A percentile compares a stretch with the other conserved stretches of the same genome.
These are phyloP conservation scores for Pseudopyricularia cyperi DNA, from an alignment of 2,329 filamentous ascomycete species.

Conservation along the genomic window DNA sequence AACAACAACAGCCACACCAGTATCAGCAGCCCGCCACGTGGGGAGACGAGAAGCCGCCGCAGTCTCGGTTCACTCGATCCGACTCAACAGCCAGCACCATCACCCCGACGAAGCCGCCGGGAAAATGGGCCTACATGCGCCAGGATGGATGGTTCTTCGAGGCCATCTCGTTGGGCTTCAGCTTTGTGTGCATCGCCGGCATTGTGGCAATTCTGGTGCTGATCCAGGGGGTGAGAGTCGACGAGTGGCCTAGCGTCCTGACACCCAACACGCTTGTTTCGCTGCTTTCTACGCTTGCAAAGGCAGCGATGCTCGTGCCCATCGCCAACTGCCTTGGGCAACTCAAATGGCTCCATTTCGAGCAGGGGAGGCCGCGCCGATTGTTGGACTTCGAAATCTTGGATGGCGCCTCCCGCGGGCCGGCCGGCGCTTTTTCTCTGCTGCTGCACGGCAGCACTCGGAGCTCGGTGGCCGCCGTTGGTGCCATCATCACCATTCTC, in stretches of 20 bases:
- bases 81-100: neutral
- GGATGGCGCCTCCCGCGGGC: conserved; percentile 13
- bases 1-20: no score
- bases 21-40: neutral
- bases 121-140: neutral
- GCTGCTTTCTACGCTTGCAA: conserved; percentile 13
- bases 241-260: conserved; percentile 11
- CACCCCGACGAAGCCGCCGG: neutral
- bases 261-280: conserved; percentile 16
- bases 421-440: conserved; percentile 7
- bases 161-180: conserved; percentile 3
- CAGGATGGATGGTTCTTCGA: conserved; percentile 6
- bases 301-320: conserved; percentile 11
- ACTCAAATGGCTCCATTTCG: conserved; percentile 20
- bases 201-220: conserved; percentile 3
- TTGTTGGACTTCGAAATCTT: conserved; percentile 14
- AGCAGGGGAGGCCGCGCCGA: conserved; percentile 8
- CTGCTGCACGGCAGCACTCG: neutral
- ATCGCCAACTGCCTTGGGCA: conserved; percentile 15
- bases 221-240: conserved; percentile 8
- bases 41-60: neutral
- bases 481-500: neutral
- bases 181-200: conserved; percentile 3
- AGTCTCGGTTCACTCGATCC: neutral
- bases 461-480: neutral